Evolutionary conservation across 352 stramenopile species (phyloP).

Genomic region (Pythium sp.): DNA sequence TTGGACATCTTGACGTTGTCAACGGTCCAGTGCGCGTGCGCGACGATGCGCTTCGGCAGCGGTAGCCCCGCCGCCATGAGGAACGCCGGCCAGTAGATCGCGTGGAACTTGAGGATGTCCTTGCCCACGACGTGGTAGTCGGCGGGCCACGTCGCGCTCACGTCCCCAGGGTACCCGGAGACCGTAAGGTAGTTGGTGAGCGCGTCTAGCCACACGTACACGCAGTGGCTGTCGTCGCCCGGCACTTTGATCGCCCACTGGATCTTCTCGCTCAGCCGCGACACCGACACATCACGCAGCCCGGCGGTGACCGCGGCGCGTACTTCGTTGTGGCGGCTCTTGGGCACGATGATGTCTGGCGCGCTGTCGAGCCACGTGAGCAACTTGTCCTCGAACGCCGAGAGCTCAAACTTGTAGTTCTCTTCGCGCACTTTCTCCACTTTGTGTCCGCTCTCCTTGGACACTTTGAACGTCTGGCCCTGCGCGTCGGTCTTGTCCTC

Average conservation of each 20-base stretch:
- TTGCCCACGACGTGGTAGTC: conserved; percentile 96
- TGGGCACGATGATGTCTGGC: conserved; percentile 91
- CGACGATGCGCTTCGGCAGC: conserved; percentile 93
- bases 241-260: conserved; percentile 97
- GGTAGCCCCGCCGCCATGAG: conserved; percentile 91
- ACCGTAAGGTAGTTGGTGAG: conserved; percentile 98
- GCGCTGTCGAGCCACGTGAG: conserved; percentile 86
- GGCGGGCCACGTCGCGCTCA: conserved; percentile 53
- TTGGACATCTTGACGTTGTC: conserved; percentile 99
- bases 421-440: conserved; percentile 96
- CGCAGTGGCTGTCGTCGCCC: conserved; percentile 88
- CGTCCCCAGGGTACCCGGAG: conserved; percentile 86
- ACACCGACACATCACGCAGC: conserved; percentile 96
- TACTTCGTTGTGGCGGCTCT: conserved; percentile 90
- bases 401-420: conserved; percentile 99
- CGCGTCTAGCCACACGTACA: conserved; percentile 99
- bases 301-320: conserved; percentile 86
- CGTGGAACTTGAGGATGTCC: conserved; percentile 99
- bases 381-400: conserved; percentile 91
- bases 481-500: conserved; percentile 63
- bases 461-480: conserved; percentile 57
- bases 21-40: conserved; percentile 98
- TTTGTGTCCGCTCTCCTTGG: conserved; percentile 87
- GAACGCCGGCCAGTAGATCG: conserved; percentile 98
- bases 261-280: conserved; percentile 92